Percentiles rank a stretch among this genome's conserved stretches.
phyloP scores from a whole-genome alignment of 305 asterid species.

The Fraxinus baroniana region DNA sequence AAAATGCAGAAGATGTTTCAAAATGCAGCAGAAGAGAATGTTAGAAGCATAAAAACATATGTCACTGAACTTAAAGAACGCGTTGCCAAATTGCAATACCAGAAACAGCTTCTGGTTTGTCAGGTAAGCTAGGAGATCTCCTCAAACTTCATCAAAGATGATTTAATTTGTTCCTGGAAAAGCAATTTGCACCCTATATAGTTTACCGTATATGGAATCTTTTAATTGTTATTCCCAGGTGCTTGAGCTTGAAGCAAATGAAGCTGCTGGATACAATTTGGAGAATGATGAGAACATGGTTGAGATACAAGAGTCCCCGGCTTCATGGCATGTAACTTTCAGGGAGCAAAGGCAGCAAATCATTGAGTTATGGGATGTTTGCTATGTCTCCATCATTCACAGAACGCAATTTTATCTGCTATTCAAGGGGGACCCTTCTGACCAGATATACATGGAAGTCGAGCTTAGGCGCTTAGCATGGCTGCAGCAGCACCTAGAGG shows the following conservation, averaged over 20 bases:
- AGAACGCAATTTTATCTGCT: constrained; percentile 87
- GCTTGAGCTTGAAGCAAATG: constrained; percentile 95
- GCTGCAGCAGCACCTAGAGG: constrained; percentile 84
- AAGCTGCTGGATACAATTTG: constrained; percentile 76
- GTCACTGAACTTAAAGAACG: constrained; percentile 97
- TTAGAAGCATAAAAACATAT: constrained; percentile 90
- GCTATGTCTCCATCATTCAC: constrained; percentile 86
- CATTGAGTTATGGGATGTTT: constrained; percentile 88
- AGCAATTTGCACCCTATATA: background rate
- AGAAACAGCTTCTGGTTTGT: constrained; percentile 96
- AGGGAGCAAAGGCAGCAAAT: constrained; percentile 85
- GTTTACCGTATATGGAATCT: background rate
- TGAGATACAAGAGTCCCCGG: constrained; percentile 67
- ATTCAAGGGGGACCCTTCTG: constrained; percentile 88
- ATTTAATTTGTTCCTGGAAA: background rate
- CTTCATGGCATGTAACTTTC: constrained; percentile 67
- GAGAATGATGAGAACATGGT: constrained; percentile 52
- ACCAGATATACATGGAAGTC: constrained; percentile 90
- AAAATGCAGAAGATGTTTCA: constrained; percentile 98
- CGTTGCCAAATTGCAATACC: constrained; percentile 96
- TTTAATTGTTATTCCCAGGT: constrained; percentile 42
- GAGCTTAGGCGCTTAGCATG: constrained; percentile 91
- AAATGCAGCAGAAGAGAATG: constrained; percentile 97
- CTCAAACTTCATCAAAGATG: background rate
- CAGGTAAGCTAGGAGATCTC: constrained; percentile 49